Evolutionary conservation across 2,329 filamentous ascomycete genomes (phyloP).

Genomic region (Myotisia sp.): DNA sequence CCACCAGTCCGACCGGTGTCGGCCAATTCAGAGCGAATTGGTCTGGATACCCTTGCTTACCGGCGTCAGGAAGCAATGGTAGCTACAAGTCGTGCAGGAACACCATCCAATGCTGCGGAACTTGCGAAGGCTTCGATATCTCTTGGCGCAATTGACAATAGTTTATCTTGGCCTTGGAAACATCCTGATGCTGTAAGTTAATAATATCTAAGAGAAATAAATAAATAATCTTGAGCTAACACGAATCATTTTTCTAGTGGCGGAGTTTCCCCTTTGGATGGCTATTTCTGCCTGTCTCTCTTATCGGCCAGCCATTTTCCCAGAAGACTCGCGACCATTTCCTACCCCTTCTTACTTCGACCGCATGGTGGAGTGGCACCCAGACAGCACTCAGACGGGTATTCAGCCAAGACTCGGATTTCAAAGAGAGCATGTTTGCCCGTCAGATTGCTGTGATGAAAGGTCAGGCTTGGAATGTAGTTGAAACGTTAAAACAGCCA

Average conservation of each 20-base stretch:
- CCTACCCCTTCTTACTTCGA: conserved; percentile 85
- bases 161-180: conserved; percentile 97
- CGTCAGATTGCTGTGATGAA: conserved; percentile 98
- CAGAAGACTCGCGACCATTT: conserved; percentile 89
- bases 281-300: conserved; percentile 90
- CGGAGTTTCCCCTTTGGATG: conserved; percentile 93
- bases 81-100: conserved; percentile 45
- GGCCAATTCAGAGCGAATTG: conserved; percentile 30
- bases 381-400: conserved; percentile 71
- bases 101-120: conserved; percentile 33
- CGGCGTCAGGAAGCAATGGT: conserved; percentile 73
- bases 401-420: conserved; percentile 86
- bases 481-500: conserved; percentile 82
- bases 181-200: conserved; percentile 69
- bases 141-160: conserved; percentile 93
- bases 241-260: conserved; percentile 36
- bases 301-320: conserved; percentile 92
- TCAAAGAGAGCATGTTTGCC: conserved; percentile 98
- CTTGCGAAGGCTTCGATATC: conserved; percentile 47
- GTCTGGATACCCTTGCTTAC: conserved; percentile 43
- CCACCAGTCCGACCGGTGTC: conserved; percentile 48
- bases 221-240: conserved; percentile 2
- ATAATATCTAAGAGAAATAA: conserved; percentile 27
- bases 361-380: conserved; percentile 93
- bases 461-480: conserved; percentile 97